These are phyloP conservation scores for Ophiostoma sp. DNA, from an alignment of 2,329 filamentous ascomycete genomes.

Conservation along the genomic window DNA sequence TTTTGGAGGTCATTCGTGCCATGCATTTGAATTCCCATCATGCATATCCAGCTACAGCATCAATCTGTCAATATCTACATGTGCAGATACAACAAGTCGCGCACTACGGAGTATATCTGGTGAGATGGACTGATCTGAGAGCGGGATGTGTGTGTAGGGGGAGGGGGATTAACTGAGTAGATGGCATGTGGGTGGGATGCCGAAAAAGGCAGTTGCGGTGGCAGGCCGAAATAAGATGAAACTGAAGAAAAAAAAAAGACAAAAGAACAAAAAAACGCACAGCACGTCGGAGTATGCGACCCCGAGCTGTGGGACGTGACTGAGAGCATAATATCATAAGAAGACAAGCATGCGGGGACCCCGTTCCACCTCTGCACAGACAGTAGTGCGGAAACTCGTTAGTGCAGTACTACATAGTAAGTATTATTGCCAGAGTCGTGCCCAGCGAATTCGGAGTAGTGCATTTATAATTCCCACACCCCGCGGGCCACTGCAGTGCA, in stretches of 20 bases:
- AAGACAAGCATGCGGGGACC: slow-evolving; percentile 2
- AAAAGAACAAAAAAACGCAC: neutral
- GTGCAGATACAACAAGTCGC: neutral
- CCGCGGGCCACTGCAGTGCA: neutral
- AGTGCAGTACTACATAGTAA: neutral
- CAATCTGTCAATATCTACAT: neutral
- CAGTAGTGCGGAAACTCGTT: neutral
- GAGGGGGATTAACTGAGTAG: neutral
- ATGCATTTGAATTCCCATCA: neutral
- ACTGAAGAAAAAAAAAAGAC: neutral
- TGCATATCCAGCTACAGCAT: neutral
- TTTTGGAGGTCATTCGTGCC: neutral
- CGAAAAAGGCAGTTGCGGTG: neutral
- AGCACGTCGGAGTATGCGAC: neutral
- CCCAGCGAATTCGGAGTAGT: slow-evolving; percentile 14
- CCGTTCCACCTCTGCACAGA: neutral
- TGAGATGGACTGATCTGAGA: slow-evolving; percentile 5
- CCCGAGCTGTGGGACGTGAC: neutral
- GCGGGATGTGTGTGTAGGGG: neutral
- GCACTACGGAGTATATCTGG: neutral
- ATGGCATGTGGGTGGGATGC: neutral
- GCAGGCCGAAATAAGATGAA: neutral
- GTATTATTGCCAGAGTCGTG: neutral
- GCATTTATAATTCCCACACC: neutral
- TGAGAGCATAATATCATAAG: neutral